Percentiles rank a stretch among this genome's conserved stretches.
phyloP scores from a whole-genome alignment of 176 grass and related monocot species.

The Melocanna baccifera region DNA sequence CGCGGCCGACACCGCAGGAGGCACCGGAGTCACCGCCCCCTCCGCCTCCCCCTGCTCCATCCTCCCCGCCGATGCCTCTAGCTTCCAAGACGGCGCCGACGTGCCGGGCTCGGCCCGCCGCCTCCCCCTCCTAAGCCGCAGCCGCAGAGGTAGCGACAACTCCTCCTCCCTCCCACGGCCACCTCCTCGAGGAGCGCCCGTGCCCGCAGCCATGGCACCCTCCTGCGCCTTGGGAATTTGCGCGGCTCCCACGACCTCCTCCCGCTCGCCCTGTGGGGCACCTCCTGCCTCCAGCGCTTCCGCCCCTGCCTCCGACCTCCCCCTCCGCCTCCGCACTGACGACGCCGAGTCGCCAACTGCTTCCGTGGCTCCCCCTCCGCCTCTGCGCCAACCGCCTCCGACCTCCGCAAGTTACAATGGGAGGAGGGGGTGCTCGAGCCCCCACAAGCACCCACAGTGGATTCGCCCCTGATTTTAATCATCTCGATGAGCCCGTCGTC shows the following conservation, averaged over 20 bases:
- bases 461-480: too few species aligned
- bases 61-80: slow-evolving; percentile 47
- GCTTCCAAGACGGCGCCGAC: slow-evolving; percentile 64
- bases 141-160: slow-evolving; percentile 33
- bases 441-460: too few species aligned
- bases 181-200: neutral
- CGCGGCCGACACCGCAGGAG: slow-evolving; percentile 1
- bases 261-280: slow-evolving; percentile 16
- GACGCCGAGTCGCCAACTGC: too few species aligned
- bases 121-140: slow-evolving; percentile 39
- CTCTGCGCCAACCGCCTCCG: too few species aligned
- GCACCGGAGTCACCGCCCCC: neutral
- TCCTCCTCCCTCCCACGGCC: neutral
- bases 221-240: neutral
- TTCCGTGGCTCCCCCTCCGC: too few species aligned
- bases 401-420: too few species aligned
- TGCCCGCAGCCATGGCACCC: neutral
- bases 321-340: too few species aligned
- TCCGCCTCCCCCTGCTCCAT: neutral
- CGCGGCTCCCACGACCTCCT: slow-evolving; percentile 27
- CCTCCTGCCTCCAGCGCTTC: neutral
- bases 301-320: too few species aligned
- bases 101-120: slow-evolving; percentile 48
- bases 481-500: too few species aligned
- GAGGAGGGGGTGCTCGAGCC: too few species aligned